Percentiles rank a stretch among this genome's conserved stretches.
phyloP scores from a whole-genome alignment of 176 grass and related monocot genomes.

The Zoysia pacifica region DNA sequence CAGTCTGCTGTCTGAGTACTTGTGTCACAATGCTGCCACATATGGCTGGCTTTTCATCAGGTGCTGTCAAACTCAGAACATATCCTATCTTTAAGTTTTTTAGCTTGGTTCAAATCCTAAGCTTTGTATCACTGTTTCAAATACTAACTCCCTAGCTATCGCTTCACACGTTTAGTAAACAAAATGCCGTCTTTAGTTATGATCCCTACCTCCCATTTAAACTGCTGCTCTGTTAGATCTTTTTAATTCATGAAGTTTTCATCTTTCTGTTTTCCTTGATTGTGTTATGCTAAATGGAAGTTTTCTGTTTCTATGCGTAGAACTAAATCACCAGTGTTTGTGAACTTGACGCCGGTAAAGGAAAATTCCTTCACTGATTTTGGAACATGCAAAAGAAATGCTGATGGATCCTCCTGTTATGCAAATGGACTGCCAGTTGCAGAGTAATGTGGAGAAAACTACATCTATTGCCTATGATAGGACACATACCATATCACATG shows the following conservation, averaged over 20 bases:
- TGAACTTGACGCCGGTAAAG: constrained; percentile 42
- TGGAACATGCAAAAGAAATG: constrained; percentile 51
- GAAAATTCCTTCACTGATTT: constrained; percentile 39
- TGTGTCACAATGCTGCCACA: constrained; percentile 1
- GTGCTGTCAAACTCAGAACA: background rate
- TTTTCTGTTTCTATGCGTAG: constrained; percentile 33
- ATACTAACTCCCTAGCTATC: background rate
- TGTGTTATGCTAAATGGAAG: constrained; percentile 5
- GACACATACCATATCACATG: constrained; percentile 40
- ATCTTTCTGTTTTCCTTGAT: constrained; percentile 10
- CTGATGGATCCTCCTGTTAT: constrained; percentile 70
- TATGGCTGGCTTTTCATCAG: background rate
- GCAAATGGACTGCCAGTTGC: constrained; percentile 56
- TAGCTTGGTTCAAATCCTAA: background rate
- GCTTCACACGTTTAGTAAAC: background rate
- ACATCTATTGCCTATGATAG: constrained; percentile 46
- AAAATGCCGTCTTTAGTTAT: background rate
- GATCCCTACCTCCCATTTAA: background rate
- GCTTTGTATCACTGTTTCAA: constrained; percentile 3
- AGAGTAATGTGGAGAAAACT: constrained; percentile 53
- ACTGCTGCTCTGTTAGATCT: constrained; percentile 1
- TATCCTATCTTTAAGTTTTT: background rate
- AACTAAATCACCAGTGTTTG: constrained; percentile 31
- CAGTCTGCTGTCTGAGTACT: background rate
- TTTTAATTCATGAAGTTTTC: background rate